Base-by-base conservation (phyloP, 306 rosid species). In the Clitoria ternatea region DNA sequence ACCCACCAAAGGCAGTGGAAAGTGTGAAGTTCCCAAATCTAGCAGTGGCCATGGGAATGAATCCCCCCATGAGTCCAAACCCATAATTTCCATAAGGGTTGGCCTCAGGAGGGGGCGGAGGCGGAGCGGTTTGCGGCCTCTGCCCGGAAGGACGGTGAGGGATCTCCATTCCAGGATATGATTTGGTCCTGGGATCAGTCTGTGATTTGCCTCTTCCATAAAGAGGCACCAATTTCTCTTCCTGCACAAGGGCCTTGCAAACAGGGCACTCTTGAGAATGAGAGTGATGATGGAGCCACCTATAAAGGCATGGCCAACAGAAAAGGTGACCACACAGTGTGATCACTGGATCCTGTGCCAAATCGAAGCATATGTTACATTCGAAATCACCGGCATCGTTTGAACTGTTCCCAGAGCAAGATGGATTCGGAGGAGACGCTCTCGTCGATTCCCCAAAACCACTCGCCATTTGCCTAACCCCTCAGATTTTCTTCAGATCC, bases 221-320 rank as follows among this genome's bases (percentile, higher is more conserved):
- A 22, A 94, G 94, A 1, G 98, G 98, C 54, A 90, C 94, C 85
- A 94, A 73, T 66, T 89, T 94, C 20, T 87, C 89, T 43, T 90
- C 94, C 44, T 85, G 80, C 12, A 94, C 45, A 8, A 90, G 83
- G 36, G 96, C 97, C 83, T 94, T 94, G 66, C 97, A 94, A 70
- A 94, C 97, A 1, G 98, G 98, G 75, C 98, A 94, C 70, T 90
- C 97, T 55, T 94, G 97, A 22, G 80, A 89, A 62, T 90, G 92
- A 1, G 98, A 94, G 78, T 94, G 98, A 75, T 89, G 89, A 22
- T 87, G 97, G 20, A 94, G 90, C 98, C 98, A 91, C 63, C 83
- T 75, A 69, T 91, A 91, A 6, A 94, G 81, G 63, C 99, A 94
- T 2, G 99, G 97, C 99, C 97, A 94, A 76, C 97, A 94, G 69